phyloP scores from a whole-genome alignment of 2,329 filamentous ascomycete species.

The Pseudogymnoascus sp. region DNA sequence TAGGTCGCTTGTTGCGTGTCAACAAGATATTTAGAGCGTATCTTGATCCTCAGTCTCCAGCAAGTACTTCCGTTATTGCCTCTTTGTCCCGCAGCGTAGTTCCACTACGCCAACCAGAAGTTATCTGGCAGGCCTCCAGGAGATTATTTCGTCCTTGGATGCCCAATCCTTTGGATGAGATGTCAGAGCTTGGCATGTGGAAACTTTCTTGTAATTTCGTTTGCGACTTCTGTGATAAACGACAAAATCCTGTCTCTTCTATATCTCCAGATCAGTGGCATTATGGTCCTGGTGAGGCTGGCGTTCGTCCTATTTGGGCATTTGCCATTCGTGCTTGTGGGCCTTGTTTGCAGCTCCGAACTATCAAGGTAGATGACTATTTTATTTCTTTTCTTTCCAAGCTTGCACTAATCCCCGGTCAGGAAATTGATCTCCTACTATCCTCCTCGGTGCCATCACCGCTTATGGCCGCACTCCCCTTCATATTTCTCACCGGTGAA shows the following conservation, averaged over 20 bases:
- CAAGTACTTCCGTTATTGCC: slow-evolving; percentile 24
- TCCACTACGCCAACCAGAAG: slow-evolving; percentile 46
- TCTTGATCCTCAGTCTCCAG: slow-evolving; percentile 42
- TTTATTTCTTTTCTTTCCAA: slow-evolving; percentile 9
- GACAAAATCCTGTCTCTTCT: slow-evolving; percentile 20
- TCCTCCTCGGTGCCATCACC: slow-evolving; percentile 51
- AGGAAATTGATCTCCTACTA: slow-evolving; percentile 65
- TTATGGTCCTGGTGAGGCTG: slow-evolving; percentile 52
- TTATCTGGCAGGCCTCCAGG: slow-evolving; percentile 64
- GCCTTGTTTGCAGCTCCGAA: slow-evolving; percentile 50
- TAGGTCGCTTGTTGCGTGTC: slow-evolving; percentile 58
- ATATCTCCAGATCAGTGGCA: slow-evolving; percentile 41
- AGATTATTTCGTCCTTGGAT: slow-evolving; percentile 57
- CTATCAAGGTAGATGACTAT: slow-evolving; percentile 53
- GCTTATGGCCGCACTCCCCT: slow-evolving; percentile 61
- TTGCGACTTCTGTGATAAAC: slow-evolving; percentile 62
- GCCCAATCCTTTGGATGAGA: slow-evolving; percentile 57
- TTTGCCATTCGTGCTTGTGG: slow-evolving; percentile 62
- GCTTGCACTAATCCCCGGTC: slow-evolving; percentile 21
- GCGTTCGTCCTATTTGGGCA: slow-evolving; percentile 60
- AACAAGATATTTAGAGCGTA: slow-evolving; percentile 58
- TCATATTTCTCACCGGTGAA: slow-evolving; percentile 55
- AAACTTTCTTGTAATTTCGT: slow-evolving; percentile 51
- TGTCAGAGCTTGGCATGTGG: slow-evolving; percentile 71
- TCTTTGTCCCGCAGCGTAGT: slow-evolving; percentile 28